Conservation (phyloP, 1,284 basidiomycete species). For the Athelia psychrophila region DNA sequence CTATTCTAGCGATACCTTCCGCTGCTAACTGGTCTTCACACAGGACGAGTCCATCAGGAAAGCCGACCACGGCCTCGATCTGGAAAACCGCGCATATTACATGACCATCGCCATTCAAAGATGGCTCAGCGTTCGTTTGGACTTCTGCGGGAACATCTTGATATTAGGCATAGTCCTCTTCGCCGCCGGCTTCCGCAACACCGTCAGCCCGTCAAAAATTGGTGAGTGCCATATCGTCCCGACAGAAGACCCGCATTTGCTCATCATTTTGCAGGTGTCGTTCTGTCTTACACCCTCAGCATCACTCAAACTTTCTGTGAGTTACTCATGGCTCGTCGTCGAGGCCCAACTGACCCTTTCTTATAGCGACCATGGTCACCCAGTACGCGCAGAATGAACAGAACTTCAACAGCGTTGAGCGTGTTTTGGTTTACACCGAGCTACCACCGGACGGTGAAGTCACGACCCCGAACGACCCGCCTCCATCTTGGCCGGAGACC, state of each 20-base stretch:
- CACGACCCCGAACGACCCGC: slow-evolving; percentile 45
- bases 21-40: slow-evolving; percentile 1
- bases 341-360: slow-evolving; percentile 4
- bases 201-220: slow-evolving; percentile 47
- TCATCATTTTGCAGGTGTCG: slow-evolving; percentile 38
- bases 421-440: slow-evolving; percentile 57
- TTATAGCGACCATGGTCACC: slow-evolving; percentile 50
- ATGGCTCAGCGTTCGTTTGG: slow-evolving; percentile 58
- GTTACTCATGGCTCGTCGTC: slow-evolving; percentile 16
- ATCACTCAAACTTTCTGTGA: slow-evolving; percentile 57
- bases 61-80: slow-evolving; percentile 60
- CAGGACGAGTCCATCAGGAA: slow-evolving; percentile 43
- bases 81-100: slow-evolving; percentile 78
- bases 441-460: slow-evolving; percentile 46
- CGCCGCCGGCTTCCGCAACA: slow-evolving; percentile 51
- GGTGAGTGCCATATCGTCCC: slow-evolving; percentile 19
- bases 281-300: slow-evolving; percentile 59
- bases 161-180: slow-evolving; percentile 74
- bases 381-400: slow-evolving; percentile 62
- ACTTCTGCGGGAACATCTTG: slow-evolving; percentile 70
- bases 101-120: slow-evolving; percentile 66
- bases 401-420: slow-evolving; percentile 73
- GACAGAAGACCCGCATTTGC: too few species aligned
- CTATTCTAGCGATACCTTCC: neutral
- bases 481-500: slow-evolving; percentile 62